Evolutionary conservation across 306 rosid genomes (phyloP), one percentile per base, ranked within the genome.

Genomic region (Spatholobus suberectus): DNA sequence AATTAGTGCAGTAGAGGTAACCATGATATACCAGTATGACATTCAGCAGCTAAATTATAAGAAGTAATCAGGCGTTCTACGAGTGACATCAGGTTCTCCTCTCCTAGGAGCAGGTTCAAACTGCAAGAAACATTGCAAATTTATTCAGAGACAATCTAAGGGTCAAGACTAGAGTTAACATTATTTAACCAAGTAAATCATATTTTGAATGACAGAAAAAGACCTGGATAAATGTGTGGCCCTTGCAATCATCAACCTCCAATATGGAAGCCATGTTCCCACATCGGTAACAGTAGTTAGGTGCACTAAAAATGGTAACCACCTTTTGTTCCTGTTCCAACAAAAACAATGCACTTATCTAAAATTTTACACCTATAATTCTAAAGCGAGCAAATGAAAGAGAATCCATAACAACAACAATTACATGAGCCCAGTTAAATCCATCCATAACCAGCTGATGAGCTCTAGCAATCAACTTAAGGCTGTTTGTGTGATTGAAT

Each of bases 391-490:
- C 61, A 82, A 67, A 69, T 69, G 20, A 70, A 77, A 65, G 27
- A 47, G 66, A 34, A 34, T 76, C 5, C 57, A 59, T 51, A 38
- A 75, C 34, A 47, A 70, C 12, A 78, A 78, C 14, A 89, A 76
- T 88, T 94, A 96, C 99, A 86, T 96, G 99, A 63, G 97, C 99
- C 99, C 99, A 96, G 86, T 96, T 96, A 86, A 81, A 96, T 87
- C 99, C 99, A 81, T 96, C 99, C 99, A 96, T 96, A 76, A 96
- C 99, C 86, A 96, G 89, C 83, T 96, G 99, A 82, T 96, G 98
- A 85, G 98, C 99, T 89, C 99, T 94, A 32, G 99, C 99, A 86
- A 96, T 96, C 92, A 96, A 90, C 87, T 94, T 96, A 57, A 96
- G 90, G 88, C 85, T 90, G 93, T 96, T 96, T 57, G 94, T 85